Base-by-base conservation (phyloP, 768 basidiomycete genomes). In the Xerocomus brunneocitrinus region DNA sequence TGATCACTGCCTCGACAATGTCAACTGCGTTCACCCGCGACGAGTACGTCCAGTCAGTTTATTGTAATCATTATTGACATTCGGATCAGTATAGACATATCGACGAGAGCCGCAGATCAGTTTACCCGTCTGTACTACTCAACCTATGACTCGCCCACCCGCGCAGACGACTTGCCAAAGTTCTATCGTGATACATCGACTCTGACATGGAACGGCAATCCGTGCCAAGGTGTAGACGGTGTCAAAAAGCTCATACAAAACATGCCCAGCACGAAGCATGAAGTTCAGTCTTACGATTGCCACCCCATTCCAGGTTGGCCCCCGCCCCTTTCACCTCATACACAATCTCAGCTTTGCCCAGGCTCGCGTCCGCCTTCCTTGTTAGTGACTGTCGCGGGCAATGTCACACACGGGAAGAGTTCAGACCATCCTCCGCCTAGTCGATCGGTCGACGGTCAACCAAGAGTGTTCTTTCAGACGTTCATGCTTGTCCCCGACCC, bases 241-340 rank as follows among this genome's bases (percentile, higher is more conserved):
- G 74, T 92, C 43, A 78, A 76, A 50, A 76, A 81, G 52, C 76
- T 91, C 40, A 76, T 90, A 24, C 71, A 79, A 58, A 81, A 80
- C 49, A 90, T 90, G 84, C 89, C 89, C 2, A 73, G 74, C 19
- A 89, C 90, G 27, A 88, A 83, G 58, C 91, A 93, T 60, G 91
- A 93, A 54, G 78, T 93, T 19, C 86, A 89, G 66, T 90, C 88
- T 16, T 91, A 90, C 58, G 91, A 93, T 66, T 93, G 91, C 61
- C 91, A 93, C 67, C 87, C 91, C 34, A 90, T 93, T 54, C 87
- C 89, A 70, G 89, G 91, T 87, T 51, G 50, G 70, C 64, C 41
- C 44, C 27, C 47, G 25, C 45, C 27, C 38, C 19, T 40, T 41
- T 45, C 47, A 24, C 36, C 50, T 54, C 47, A 53, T 44, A 56